A percentile compares a stretch with the other conserved stretches of the same genome.
phyloP scores from a whole-genome alignment of 305 asterid species.

The Fraxinus albicans region DNA sequence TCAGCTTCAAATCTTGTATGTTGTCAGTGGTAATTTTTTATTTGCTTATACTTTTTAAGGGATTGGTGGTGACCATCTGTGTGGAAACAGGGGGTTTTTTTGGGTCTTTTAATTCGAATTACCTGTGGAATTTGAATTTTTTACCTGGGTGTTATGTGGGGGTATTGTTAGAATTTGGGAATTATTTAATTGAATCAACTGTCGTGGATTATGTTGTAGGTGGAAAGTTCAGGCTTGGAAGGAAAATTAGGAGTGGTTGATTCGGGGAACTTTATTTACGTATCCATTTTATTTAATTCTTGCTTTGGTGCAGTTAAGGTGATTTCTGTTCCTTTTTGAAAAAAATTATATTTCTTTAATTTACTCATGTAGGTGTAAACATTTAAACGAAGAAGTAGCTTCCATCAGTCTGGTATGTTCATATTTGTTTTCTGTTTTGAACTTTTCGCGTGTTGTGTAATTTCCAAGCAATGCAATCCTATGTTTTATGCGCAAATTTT shows the following conservation, averaged over 20 bases:
- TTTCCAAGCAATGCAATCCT: conserved; percentile 12
- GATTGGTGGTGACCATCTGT: not conserved
- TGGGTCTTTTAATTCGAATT: conserved; percentile 12
- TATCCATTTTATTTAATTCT: conserved; percentile 17
- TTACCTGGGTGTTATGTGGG: conserved; percentile 15
- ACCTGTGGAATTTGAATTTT: conserved; percentile 15
- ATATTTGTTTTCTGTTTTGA: conserved; percentile 1
- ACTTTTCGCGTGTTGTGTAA: not conserved
- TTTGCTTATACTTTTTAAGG: too few relatives aligned
- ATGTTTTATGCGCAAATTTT: too few relatives aligned
- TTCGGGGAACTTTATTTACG: conserved; percentile 92
- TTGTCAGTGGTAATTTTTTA: not conserved
- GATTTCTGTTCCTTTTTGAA: not conserved
- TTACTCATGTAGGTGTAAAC: conserved; percentile 63
- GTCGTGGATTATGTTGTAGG: conserved; percentile 86
- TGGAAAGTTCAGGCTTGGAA: conserved; percentile 90
- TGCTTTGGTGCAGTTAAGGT: not conserved
- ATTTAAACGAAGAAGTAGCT: conserved; percentile 77
- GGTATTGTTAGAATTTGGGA: not conserved
- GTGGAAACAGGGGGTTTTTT: conserved; percentile 2
- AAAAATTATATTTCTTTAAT: not conserved
- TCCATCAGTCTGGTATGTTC: conserved; percentile 78
- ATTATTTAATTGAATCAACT: conserved; percentile 22
- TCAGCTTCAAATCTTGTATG: too few relatives aligned
- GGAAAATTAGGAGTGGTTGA: conserved; percentile 94